A percentile compares a stretch with the other conserved stretches of the same genome.
Conservation (phyloP, 2,329 filamentous ascomycete genomes). For the Teratosphaeria zuluensis region DNA sequence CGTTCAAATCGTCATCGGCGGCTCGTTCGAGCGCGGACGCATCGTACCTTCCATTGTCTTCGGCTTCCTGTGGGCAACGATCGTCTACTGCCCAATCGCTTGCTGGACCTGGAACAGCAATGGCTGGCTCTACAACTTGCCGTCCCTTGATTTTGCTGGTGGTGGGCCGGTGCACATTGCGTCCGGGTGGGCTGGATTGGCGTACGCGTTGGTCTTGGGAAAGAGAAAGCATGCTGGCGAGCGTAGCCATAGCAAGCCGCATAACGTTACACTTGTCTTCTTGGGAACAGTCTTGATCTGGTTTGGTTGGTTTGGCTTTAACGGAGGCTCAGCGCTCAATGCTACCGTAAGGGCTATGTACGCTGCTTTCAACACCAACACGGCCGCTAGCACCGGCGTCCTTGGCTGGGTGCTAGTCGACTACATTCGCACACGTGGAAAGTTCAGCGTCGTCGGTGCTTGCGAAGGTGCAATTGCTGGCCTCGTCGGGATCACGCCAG, state of each 20-base stretch:
- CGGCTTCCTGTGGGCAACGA: slow-evolving; percentile 53
- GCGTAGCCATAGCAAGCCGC: slow-evolving; percentile 45
- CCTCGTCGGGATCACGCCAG: slow-evolving; percentile 51
- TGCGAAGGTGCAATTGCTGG: slow-evolving; percentile 51
- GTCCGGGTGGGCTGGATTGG: slow-evolving; percentile 52
- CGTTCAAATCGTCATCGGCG: slow-evolving; percentile 56
- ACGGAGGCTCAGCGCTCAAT: background rate
- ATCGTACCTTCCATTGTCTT: slow-evolving; percentile 57
- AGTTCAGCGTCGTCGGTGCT: slow-evolving; percentile 47
- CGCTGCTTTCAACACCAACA: slow-evolving; percentile 50
- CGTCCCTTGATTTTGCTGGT: slow-evolving; percentile 51
- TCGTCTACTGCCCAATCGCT: slow-evolving; percentile 54
- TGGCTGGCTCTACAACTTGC: slow-evolving; percentile 55
- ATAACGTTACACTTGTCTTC: slow-evolving; percentile 55
- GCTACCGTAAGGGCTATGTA: slow-evolving; percentile 42
- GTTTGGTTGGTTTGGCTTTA: slow-evolving; percentile 49
- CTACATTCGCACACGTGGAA: slow-evolving; percentile 41
- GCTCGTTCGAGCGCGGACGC: slow-evolving; percentile 54
- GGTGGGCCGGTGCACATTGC: slow-evolving; percentile 57
- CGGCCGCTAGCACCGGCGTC: slow-evolving; percentile 45
- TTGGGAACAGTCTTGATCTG: slow-evolving; percentile 56
- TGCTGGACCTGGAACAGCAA: slow-evolving; percentile 61
- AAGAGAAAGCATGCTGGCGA: slow-evolving; percentile 44
- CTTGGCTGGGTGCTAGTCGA: slow-evolving; percentile 47
- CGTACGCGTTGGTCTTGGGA: slow-evolving; percentile 54